Evolutionary conservation across 192 early-diverging fungal species (phyloP).

Genomic region (Dimargaris verticillata): DNA sequence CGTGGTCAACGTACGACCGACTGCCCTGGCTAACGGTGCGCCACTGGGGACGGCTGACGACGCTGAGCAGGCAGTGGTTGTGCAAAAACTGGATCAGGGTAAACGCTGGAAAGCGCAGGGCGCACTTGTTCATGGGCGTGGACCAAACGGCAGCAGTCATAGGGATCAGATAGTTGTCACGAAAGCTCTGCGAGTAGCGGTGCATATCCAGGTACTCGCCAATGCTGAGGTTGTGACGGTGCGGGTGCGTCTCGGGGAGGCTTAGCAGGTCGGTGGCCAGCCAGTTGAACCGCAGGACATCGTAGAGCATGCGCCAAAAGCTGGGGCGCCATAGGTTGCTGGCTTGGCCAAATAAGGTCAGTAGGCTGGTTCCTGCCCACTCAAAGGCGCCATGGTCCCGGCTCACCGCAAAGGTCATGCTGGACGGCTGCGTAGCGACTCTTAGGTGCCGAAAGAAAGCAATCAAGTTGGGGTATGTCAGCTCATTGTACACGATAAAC

Average conservation of each 20-base stretch:
- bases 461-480: slow-evolving; percentile 47
- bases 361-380: slow-evolving; percentile 39
- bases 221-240: slow-evolving; percentile 19
- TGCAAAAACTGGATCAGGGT: slow-evolving; percentile 45
- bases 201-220: slow-evolving; percentile 33
- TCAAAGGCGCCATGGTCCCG: slow-evolving; percentile 40
- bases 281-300: slow-evolving; percentile 34
- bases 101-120: slow-evolving; percentile 37
- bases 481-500: slow-evolving; percentile 45
- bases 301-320: slow-evolving; percentile 36
- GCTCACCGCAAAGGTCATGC: slow-evolving; percentile 48
- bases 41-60: slow-evolving; percentile 36
- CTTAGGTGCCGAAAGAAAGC: slow-evolving; percentile 24
- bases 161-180: slow-evolving; percentile 44
- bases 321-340: slow-evolving; percentile 25
- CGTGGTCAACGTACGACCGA: slow-evolving; percentile 12
- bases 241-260: slow-evolving; percentile 22
- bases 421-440: slow-evolving; percentile 24
- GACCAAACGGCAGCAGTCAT: slow-evolving; percentile 53
- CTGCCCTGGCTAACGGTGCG: slow-evolving; percentile 35
- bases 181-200: slow-evolving; percentile 36
- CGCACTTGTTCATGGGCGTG: slow-evolving; percentile 36
- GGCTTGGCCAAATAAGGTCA: slow-evolving; percentile 35
- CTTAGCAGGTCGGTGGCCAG: slow-evolving; percentile 31
- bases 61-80: slow-evolving; percentile 39